These are phyloP conservation scores for Biancaea sappan DNA, from an alignment of 306 rosid species.

Conservation along the genomic window DNA sequence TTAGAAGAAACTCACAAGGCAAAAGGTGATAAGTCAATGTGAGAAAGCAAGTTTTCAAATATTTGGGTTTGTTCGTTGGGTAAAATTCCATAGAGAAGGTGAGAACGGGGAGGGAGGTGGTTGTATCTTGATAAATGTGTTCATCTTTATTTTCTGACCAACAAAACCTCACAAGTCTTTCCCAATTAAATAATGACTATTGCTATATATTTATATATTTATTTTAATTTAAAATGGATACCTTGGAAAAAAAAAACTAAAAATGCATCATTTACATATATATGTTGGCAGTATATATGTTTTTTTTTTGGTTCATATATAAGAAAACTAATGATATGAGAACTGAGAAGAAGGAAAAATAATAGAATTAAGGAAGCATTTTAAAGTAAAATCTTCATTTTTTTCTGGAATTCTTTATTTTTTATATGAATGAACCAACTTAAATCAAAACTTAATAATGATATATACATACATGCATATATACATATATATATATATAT, in stretches of 20 bases:
- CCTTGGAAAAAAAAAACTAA: neutral
- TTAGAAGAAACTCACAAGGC: neutral
- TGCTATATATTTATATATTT: neutral
- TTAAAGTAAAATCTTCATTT: no score
- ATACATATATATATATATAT: no score
- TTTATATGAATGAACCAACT: no score
- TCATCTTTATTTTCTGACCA: slow-evolving; percentile 15
- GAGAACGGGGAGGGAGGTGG: neutral
- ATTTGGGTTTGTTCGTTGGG: neutral
- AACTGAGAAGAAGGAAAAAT: no score
- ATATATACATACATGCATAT: no score
- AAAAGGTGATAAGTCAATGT: neutral
- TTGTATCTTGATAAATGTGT: neutral
- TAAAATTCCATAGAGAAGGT: neutral
- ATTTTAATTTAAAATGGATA: neutral
- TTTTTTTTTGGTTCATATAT: no score
- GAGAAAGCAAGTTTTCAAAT: neutral
- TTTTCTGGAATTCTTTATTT: no score
- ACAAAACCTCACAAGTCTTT: neutral
- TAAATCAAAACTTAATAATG: no score
- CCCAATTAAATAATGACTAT: neutral
- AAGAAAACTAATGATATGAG: no score
- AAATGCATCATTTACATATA: neutral
- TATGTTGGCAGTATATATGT: neutral
- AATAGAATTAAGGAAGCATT: no score